Conservation (phyloP, 306 rosid species). For the Begonia masoniana region DNA sequence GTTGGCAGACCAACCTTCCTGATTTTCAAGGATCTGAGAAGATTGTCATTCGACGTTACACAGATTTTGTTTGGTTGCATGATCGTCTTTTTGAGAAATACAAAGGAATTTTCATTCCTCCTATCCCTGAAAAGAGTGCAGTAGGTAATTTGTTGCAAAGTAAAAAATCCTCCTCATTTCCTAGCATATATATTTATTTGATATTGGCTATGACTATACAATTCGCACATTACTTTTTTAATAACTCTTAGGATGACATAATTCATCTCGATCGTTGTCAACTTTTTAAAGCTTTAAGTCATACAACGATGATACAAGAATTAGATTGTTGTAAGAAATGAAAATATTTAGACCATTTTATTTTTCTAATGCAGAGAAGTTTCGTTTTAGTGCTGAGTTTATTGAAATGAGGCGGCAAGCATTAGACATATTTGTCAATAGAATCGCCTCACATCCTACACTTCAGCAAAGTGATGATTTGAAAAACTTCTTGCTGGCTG, state of each 20-base stretch:
- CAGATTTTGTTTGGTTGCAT: slow-evolving; percentile 88
- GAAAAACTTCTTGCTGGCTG: slow-evolving; percentile 88
- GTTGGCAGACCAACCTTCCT: slow-evolving; percentile 73
- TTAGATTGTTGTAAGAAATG: too few relatives aligned
- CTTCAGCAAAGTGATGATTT: slow-evolving; percentile 95
- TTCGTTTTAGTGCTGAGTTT: slow-evolving; percentile 94
- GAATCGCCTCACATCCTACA: slow-evolving; percentile 76
- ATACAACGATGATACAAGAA: too few relatives aligned
- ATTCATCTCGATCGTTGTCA: too few relatives aligned
- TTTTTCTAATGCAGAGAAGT: slow-evolving; percentile 61
- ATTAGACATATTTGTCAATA: slow-evolving; percentile 75
- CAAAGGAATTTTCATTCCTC: slow-evolving; percentile 86
- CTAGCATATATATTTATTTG: too few relatives aligned
- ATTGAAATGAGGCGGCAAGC: slow-evolving; percentile 99
- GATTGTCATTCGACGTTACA: slow-evolving; percentile 95
- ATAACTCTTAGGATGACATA: too few relatives aligned
- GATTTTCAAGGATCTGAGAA: slow-evolving; percentile 97
- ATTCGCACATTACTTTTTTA: too few relatives aligned
- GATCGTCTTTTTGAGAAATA: slow-evolving; percentile 90
- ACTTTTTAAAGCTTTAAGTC: too few relatives aligned
- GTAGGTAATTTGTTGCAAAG: slow-evolving; percentile 57
- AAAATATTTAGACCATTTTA: slow-evolving; percentile 13
- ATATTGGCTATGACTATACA: too few relatives aligned
- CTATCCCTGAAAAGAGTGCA: slow-evolving; percentile 96
- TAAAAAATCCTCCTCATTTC: background rate